Evolutionary conservation across 1,284 basidiomycete species (phyloP).

Genomic region (Athelia sp.): DNA sequence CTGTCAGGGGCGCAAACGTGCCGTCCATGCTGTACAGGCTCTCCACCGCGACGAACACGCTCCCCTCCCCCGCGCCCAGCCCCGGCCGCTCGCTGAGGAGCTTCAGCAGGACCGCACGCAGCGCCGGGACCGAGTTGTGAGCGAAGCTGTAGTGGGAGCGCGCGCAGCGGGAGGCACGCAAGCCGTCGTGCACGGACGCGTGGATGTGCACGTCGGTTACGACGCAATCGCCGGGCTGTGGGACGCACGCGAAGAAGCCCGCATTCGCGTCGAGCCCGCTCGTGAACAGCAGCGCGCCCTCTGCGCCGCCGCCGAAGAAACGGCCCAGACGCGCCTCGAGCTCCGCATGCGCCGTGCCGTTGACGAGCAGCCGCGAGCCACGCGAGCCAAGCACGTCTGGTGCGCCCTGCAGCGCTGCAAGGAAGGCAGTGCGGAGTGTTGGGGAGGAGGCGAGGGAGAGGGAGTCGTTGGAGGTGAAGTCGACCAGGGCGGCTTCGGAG

Average conservation of each 20-base stretch:
- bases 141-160: constrained; percentile 44
- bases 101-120: constrained; percentile 39
- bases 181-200: constrained; percentile 89
- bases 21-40: constrained; percentile 96
- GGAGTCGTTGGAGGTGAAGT: constrained; percentile 94
- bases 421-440: constrained; percentile 51
- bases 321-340: constrained; percentile 64
- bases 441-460: constrained; percentile 74
- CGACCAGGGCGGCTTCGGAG: constrained; percentile 38
- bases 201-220: constrained; percentile 90
- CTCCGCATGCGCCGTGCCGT: constrained; percentile 59
- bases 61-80: constrained; percentile 33
- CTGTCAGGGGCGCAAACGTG: constrained; percentile 73
- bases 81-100: constrained; percentile 31
- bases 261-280: constrained; percentile 95
- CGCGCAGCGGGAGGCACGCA: constrained; percentile 62
- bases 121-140: constrained; percentile 66
- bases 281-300: constrained; percentile 83
- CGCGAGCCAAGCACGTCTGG: constrained; percentile 82
- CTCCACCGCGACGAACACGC: constrained; percentile 82
- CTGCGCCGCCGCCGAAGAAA: constrained; percentile 46
- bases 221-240: constrained; percentile 75
- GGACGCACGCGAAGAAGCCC: constrained; percentile 81
- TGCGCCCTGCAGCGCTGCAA: constrained; percentile 44
- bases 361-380: constrained; percentile 87